These are phyloP conservation scores for Amanita phalloides DNA, from an alignment of 768 basidiomycete species.

Conservation along the genomic window DNA sequence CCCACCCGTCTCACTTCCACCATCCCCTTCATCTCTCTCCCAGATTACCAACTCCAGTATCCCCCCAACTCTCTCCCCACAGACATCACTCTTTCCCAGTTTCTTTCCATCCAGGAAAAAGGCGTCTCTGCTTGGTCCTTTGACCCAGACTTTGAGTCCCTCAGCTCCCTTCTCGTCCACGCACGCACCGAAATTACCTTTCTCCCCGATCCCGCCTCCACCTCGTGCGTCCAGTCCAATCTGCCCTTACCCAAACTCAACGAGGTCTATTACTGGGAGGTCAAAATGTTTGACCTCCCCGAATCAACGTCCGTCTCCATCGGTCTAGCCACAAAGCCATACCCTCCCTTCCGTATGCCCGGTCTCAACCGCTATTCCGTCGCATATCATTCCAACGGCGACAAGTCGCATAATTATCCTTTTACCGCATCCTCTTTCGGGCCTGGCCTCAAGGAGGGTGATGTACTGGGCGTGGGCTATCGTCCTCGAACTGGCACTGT, in stretches of 20 bases:
- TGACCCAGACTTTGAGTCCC: slow-evolving; percentile 95
- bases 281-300: slow-evolving; percentile 98
- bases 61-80: slow-evolving; percentile 95
- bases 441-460: slow-evolving; percentile 80
- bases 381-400: slow-evolving; percentile 93
- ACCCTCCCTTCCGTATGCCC: slow-evolving; percentile 87
- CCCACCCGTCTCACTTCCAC: slow-evolving; percentile 8
- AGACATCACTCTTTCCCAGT: slow-evolving; percentile 97
- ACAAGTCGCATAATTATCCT: slow-evolving; percentile 95
- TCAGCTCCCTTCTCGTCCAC: slow-evolving; percentile 87
- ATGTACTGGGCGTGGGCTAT: slow-evolving; percentile 93
- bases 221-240: slow-evolving; percentile 94
- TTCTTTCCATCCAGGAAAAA: slow-evolving; percentile 98
- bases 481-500: slow-evolving; percentile 93
- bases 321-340: slow-evolving; percentile 94
- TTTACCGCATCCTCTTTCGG: slow-evolving; percentile 84
- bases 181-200: slow-evolving; percentile 97
- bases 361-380: slow-evolving; percentile 82
- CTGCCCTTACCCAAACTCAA: slow-evolving; percentile 94
- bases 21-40: slow-evolving; percentile 4
- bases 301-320: slow-evolving; percentile 79
- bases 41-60: slow-evolving; percentile 79
- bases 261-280: slow-evolving; percentile 99
- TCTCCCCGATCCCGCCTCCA: slow-evolving; percentile 89
- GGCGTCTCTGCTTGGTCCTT: slow-evolving; percentile 99